Evolutionary conservation across 2,329 filamentous ascomycete species (phyloP).

Genomic region (Trichophyton rubrum): DNA sequence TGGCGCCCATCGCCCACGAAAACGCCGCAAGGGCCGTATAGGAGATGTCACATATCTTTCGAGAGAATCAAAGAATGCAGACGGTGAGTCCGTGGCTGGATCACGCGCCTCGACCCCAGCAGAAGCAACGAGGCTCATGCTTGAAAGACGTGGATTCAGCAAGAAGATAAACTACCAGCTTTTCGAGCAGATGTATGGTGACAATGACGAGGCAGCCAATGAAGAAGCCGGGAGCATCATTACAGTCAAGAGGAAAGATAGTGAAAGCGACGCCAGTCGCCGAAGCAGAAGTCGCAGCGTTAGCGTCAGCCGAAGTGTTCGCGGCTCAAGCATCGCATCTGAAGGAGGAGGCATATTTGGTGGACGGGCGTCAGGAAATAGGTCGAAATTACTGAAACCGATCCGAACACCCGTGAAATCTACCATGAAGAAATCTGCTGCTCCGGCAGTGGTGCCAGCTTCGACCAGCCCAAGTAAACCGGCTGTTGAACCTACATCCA

Average conservation of each 20-base stretch:
- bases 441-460: neutral
- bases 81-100: conserved; percentile 52
- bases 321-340: conserved; percentile 10
- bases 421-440: neutral
- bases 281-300: conserved; percentile 22
- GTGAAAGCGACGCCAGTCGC: conserved; percentile 7
- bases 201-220: conserved; percentile 19
- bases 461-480: conserved; percentile 15
- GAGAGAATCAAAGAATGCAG: conserved; percentile 35
- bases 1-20: conserved; percentile 34
- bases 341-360: conserved; percentile 12
- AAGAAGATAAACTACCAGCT: conserved; percentile 59
- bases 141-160: conserved; percentile 56
- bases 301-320: conserved; percentile 16
- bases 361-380: conserved; percentile 6
- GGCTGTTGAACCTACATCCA: conserved; percentile 12
- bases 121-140: conserved; percentile 55
- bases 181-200: conserved; percentile 30
- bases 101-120: conserved; percentile 55
- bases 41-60: conserved; percentile 36
- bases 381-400: neutral
- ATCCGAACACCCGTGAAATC: neutral
- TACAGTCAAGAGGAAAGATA: conserved; percentile 11
- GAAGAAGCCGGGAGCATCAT: conserved; percentile 12
- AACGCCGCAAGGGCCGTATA: conserved; percentile 36